phyloP scores from a whole-genome alignment of 306 rosid genomes.

The Datisca glomerata region DNA sequence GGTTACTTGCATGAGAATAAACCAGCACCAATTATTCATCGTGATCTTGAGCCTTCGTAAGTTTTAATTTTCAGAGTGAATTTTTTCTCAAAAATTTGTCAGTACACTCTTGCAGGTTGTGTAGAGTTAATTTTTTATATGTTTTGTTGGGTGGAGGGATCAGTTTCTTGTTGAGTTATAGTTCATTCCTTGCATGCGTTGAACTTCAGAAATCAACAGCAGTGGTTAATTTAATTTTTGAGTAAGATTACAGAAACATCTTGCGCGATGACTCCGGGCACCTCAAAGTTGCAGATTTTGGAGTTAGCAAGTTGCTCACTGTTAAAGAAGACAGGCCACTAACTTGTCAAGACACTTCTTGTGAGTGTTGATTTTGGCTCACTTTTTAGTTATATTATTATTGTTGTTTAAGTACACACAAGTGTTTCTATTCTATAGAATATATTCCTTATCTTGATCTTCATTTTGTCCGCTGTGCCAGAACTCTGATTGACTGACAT shows the following conservation, averaged over 20 bases:
- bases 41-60: conserved; percentile 97
- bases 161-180: neutral
- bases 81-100: neutral
- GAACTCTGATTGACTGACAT: too few species aligned
- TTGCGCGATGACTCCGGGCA: conserved; percentile 94
- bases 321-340: conserved; percentile 82
- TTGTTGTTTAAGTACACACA: neutral
- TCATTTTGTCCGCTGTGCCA: too few species aligned
- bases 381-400: neutral
- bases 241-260: conserved; percentile 77
- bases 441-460: neutral
- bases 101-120: neutral
- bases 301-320: conserved; percentile 84
- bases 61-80: conserved; percentile 17
- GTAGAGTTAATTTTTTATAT: too few species aligned
- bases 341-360: conserved; percentile 59
- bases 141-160: neutral
- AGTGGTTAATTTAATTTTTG: conserved; percentile 30
- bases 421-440: too few species aligned
- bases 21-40: conserved; percentile 87
- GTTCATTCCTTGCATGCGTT: neutral
- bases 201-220: conserved; percentile 6
- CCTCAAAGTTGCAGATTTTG: conserved; percentile 91
- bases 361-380: conserved; percentile 46
- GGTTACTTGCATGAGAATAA: conserved; percentile 89